Base-by-base conservation (phyloP, 257 asterid species). In the Solanum ahanhuiri region DNA sequence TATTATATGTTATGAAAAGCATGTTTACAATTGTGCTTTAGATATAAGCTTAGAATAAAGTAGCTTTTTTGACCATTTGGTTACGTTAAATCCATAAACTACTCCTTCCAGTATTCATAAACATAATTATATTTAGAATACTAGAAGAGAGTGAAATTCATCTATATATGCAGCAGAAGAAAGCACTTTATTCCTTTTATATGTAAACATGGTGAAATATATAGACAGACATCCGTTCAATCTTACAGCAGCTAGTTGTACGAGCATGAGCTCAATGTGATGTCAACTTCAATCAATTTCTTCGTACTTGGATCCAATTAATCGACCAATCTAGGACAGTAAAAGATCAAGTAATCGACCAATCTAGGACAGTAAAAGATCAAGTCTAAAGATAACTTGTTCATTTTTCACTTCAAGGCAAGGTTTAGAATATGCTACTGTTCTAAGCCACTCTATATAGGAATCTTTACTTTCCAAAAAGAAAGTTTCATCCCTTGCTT, bases 391-490 rank as follows among this genome's bases (percentile, higher is more conserved):
- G 22, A n/a, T 12, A 39, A 43, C 63, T 7, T n/a, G 31, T 39
- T 76, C 8, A 25, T 25, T 23, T 41, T 43, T 17, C 39, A 79
- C 28, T 79, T 79, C 84, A 45, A 79, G 17, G 57, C 66, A 43
- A 45, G 25, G 43, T 18, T 81, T 51, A 12, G 12, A 48, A 81
- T 81, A 81, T 48, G 69, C 18, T 48, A 15, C 31, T 48, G 20
- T 48, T 35, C 28, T 28, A 31, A 48, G 67, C 4, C 67, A 81
- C 28, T 48, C n/a, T 48, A 48, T 45, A 28, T 28, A 79, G 4
- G 84, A 79, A 79, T 79, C 37, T 79, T 79, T 63, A 45, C 84
- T 79, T 79, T 79, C 66, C 66, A 79, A 79, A 79, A 79, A 28
- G 54, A 23, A 17, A 12, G 60, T n/a, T 15, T 54, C 75, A 12